A percentile compares a stretch with the other conserved stretches of the same genome.
phyloP scores from a whole-genome alignment of 495 filamentous ascomycete species.

The Cairneyella variabilis region DNA sequence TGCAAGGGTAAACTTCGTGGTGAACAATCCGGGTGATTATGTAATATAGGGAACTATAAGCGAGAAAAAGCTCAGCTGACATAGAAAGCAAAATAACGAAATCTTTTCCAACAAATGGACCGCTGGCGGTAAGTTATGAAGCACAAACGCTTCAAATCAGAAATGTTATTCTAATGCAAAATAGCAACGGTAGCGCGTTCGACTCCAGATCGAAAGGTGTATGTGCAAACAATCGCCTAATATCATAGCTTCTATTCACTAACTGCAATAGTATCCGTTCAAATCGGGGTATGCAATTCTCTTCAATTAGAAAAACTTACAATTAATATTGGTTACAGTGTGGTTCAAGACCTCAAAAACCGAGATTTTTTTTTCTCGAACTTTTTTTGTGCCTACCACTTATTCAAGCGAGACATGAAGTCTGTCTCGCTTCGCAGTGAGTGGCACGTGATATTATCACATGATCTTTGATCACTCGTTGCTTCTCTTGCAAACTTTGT shows the following conservation, averaged over 20 bases:
- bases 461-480: too few relatives aligned
- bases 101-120: neutral
- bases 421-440: too few relatives aligned
- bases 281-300: constrained; percentile 19
- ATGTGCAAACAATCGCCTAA: too few relatives aligned
- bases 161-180: neutral
- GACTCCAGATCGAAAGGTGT: constrained; percentile 46
- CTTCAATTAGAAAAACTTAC: neutral
- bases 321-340: neutral
- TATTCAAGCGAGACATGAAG: neutral
- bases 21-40: neutral
- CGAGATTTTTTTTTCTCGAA: neutral
- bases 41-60: neutral
- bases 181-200: constrained; percentile 41
- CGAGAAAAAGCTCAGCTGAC: neutral
- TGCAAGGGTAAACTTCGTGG: too few relatives aligned
- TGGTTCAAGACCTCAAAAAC: constrained; percentile 1
- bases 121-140: neutral
- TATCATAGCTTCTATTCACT: too few relatives aligned
- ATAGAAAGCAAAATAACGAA: neutral
- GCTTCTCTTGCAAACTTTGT: too few relatives aligned
- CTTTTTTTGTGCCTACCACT: neutral
- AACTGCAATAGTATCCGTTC: too few relatives aligned
- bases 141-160: neutral
- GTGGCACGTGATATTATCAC: too few relatives aligned